phyloP scores from a whole-genome alignment of 2,329 filamentous ascomycete genomes.

The Fusarium euwallaceae region DNA sequence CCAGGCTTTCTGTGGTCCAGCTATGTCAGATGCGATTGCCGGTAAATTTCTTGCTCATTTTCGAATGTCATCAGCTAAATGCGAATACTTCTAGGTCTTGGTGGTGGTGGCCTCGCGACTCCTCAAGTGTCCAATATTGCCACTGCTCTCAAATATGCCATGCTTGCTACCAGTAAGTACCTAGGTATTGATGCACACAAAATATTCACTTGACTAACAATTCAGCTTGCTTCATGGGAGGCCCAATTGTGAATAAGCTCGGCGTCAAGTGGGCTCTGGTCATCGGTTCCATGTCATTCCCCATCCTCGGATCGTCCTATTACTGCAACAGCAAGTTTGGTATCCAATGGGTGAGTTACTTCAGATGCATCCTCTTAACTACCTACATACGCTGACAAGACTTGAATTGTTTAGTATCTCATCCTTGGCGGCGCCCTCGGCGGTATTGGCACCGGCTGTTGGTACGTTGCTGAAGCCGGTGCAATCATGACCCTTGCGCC shows the following conservation, averaged over 20 bases:
- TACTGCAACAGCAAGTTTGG: constrained; percentile 64
- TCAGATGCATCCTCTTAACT: background rate
- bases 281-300: constrained; percentile 51
- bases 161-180: constrained; percentile 13
- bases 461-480: constrained; percentile 64
- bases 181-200: background rate
- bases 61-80: background rate
- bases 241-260: constrained; percentile 17
- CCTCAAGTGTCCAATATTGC: constrained; percentile 18
- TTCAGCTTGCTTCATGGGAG: constrained; percentile 15
- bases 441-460: constrained; percentile 58
- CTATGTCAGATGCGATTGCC: constrained; percentile 19
- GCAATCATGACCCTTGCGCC: constrained; percentile 63
- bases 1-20: constrained; percentile 18
- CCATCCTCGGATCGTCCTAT: constrained; percentile 61
- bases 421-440: constrained; percentile 55
- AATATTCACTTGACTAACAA: background rate
- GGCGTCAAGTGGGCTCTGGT: constrained; percentile 20
- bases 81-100: constrained; percentile 3
- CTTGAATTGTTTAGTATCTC: constrained; percentile 49
- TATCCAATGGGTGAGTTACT: constrained; percentile 58
- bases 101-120: constrained; percentile 18
- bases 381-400: background rate
- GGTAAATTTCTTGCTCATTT: background rate
- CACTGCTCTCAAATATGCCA: constrained; percentile 10